Percentiles rank a stretch among this genome's conserved stretches.
These are phyloP conservation scores for Diddensiella santjacobensis DNA, from an alignment of 805 yeast species.

Conservation along the genomic window DNA sequence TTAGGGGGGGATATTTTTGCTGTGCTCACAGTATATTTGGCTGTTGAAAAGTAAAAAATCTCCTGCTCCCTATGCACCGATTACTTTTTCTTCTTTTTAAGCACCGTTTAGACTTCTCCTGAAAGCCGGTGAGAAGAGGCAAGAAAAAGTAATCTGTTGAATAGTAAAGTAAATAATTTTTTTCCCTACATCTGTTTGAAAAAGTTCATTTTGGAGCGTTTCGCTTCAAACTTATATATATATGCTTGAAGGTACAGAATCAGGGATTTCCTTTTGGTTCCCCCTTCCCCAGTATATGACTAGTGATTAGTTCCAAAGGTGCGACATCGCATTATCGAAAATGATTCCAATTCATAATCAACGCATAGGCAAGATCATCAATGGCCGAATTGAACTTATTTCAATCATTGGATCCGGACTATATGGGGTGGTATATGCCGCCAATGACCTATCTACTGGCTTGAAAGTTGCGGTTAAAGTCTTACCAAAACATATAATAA, in stretches of 20 bases:
- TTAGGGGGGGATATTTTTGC: too few species aligned
- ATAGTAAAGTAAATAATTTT: too few species aligned
- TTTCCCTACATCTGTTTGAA: neutral
- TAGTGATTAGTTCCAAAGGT: neutral
- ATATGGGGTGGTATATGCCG: constrained; percentile 74
- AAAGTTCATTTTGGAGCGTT: neutral
- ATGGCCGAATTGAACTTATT: constrained; percentile 19
- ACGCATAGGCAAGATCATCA: constrained; percentile 19
- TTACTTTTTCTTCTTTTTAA: too few species aligned
- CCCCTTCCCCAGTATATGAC: neutral
- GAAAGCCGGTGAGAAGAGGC: neutral
- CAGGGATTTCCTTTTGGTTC: neutral
- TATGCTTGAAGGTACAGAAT: too few species aligned
- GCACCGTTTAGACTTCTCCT: neutral
- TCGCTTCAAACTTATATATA: too few species aligned
- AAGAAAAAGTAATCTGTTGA: neutral
- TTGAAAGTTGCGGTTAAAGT: constrained; percentile 67
- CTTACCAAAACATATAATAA: constrained; percentile 14
- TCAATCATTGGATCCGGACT: constrained; percentile 74
- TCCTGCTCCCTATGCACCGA: too few species aligned
- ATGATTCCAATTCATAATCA: neutral
- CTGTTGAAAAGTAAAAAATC: neutral
- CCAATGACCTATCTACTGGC: constrained; percentile 50
- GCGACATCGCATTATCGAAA: neutral
- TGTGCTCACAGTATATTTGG: neutral